phyloP scores from a whole-genome alignment of 2,329 filamentous ascomycete genomes.

The Monilinia laxa region DNA sequence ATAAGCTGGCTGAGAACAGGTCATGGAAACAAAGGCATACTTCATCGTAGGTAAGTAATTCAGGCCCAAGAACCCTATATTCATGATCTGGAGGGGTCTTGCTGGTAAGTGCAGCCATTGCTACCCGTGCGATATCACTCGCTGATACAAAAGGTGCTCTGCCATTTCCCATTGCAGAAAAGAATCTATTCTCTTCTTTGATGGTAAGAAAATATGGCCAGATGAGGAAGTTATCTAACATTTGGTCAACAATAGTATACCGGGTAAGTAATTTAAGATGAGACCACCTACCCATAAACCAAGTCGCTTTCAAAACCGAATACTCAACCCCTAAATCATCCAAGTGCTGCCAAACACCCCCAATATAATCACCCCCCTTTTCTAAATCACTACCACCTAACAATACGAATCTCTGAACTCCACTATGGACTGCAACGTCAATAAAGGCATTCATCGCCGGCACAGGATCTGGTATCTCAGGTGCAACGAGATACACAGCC shows the following conservation, averaged over 20 bases:
- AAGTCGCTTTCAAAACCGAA: too few relatives aligned
- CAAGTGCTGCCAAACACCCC: constrained; percentile 9
- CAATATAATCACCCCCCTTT: neutral
- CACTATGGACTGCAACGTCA: neutral
- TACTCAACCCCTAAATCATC: constrained; percentile 6
- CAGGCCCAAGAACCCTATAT: constrained; percentile 1
- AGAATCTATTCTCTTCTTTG: too few relatives aligned
- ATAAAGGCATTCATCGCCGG: constrained; percentile 15
- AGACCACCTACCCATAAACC: too few relatives aligned
- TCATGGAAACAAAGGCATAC: too few relatives aligned
- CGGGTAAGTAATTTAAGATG: too few relatives aligned
- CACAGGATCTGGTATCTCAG: neutral
- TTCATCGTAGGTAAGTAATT: constrained; percentile 3
- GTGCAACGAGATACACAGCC: constrained; percentile 7
- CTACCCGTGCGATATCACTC: constrained; percentile 1
- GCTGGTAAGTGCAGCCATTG: constrained; percentile 1
- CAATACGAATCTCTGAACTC: too few relatives aligned
- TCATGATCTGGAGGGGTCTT: neutral
- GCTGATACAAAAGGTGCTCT: too few relatives aligned
- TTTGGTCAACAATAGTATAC: too few relatives aligned
- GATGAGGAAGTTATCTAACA: too few relatives aligned
- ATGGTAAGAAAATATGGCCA: too few relatives aligned
- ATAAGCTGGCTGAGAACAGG: too few relatives aligned
- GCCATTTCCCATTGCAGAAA: too few relatives aligned
- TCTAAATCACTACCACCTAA: neutral